Evolutionary conservation across 1,284 basidiomycete species (phyloP), one percentile per base, ranked within the genome.

Genomic region (Papiliotrema terrestris): DNA sequence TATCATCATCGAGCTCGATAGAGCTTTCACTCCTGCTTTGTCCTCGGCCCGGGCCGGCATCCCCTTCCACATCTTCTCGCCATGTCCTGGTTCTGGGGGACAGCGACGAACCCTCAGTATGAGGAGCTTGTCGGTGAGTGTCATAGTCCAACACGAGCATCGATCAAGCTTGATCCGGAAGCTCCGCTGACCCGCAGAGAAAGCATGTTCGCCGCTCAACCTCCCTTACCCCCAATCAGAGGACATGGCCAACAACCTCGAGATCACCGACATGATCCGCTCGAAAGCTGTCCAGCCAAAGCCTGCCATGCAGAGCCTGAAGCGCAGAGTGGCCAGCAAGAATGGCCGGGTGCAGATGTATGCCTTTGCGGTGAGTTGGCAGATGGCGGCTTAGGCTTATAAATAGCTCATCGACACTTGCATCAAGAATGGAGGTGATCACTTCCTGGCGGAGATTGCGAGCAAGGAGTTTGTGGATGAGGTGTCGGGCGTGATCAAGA

Each of bases 381-480:
- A 17, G 29, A 46, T 26, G 35, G 35, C 22, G 29, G 22, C 43
- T 19, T 20, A 26, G 25, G 52, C 56, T 56, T 50, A 58, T 58
- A n/a, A 20, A 17, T 61, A 93, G 89, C 80, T 98, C 49, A 86
- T 90, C 49, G 96, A 98, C 77, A 83, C 88, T 13, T 96, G 92
- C 67, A 84, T 98, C 77, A 99, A 99, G 86, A 99, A 99, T 69
- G 92, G 92, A 11, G 96, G 96, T 0, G 92, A 97, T 63, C 85
- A 86, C 53, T 98, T 99, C 69, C 79, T 98, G 45, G 75, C 76
- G 2, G 91, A 94, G 71, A 78, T 95, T 48, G 85, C 88, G 2
- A 91, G 90, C 14, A 83, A 88, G 57, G 93, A 96, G 71, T 95
- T 98, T 72, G 87, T 95, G 77, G 94, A 98, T 74, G 91, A 92